A percentile compares a stretch with the other conserved stretches of the same genome.
These are phyloP conservation scores for Plectranthus barbatus DNA, from an alignment of 257 asterid genomes.

Conservation along the genomic window DNA sequence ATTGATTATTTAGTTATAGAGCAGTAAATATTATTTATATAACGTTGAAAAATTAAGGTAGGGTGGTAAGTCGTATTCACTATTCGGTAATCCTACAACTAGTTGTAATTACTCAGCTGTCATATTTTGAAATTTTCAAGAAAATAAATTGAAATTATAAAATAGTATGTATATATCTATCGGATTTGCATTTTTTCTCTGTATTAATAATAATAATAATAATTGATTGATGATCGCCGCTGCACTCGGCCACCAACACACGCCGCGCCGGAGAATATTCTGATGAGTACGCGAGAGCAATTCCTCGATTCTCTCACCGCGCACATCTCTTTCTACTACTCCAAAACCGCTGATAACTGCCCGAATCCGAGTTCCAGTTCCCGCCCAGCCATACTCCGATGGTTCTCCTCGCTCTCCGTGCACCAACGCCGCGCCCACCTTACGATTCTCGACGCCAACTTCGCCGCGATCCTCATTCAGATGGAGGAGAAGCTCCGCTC, in stretches of 20 bases:
- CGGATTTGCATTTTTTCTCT: not conserved
- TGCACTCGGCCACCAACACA: conserved; percentile 1
- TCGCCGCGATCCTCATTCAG: conserved; percentile 48
- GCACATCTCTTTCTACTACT: conserved; percentile 74
- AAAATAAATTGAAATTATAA: too few species aligned
- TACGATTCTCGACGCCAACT: conserved; percentile 42
- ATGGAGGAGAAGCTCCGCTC: conserved; percentile 53
- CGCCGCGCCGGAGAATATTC: conserved; percentile 15
- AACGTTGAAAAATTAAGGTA: too few species aligned
- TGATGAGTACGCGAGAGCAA: conserved; percentile 43
- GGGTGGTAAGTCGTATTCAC: too few species aligned
- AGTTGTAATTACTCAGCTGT: too few species aligned
- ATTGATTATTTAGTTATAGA: too few species aligned
- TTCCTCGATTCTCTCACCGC: conserved; percentile 74
- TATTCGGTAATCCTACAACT: too few species aligned
- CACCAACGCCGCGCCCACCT: conserved; percentile 86
- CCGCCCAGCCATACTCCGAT: conserved; percentile 62
- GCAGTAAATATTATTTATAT: too few species aligned
- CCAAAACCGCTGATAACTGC: conserved; percentile 23
- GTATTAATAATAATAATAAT: too few species aligned
- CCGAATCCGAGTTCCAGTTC: conserved; percentile 26
- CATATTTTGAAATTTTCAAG: too few species aligned
- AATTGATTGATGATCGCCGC: conserved; percentile 13
- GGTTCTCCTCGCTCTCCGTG: conserved; percentile 74
- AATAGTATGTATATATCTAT: too few species aligned